These are phyloP conservation scores for Asterella californica DNA, from an alignment of 225 moss, liverwort and hornwort genomes.

Conservation along the genomic window DNA sequence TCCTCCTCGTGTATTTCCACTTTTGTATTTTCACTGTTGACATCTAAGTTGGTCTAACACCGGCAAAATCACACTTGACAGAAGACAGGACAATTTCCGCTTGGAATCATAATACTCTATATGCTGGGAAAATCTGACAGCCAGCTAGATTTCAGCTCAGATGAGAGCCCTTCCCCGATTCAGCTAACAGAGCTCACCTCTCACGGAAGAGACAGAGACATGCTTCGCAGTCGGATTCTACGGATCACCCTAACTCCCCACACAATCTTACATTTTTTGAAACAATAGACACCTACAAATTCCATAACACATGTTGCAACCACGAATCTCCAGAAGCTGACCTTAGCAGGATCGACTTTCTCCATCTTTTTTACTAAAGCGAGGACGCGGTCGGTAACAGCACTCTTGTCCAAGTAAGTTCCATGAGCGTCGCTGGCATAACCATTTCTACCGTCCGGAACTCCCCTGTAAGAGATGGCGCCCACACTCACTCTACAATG, in stretches of 20 bases:
- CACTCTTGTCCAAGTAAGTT: conserved; percentile 76
- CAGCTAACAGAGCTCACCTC: not conserved
- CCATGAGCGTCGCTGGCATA: conserved; percentile 56
- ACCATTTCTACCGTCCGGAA: conserved; percentile 28
- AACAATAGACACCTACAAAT: not conserved
- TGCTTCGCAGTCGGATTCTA: not conserved
- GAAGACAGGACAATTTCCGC: too few relatives aligned
- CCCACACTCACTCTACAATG: conserved; percentile 57
- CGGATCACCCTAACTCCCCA: not conserved
- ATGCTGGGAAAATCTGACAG: too few relatives aligned
- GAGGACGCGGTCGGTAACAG: conserved; percentile 78
- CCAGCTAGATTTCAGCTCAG: too few relatives aligned
- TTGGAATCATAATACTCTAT: too few relatives aligned
- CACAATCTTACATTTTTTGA: too few relatives aligned
- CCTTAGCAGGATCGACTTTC: conserved; percentile 74
- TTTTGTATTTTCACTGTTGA: too few relatives aligned
- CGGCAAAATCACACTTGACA: too few relatives aligned
- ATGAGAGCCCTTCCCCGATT: not conserved
- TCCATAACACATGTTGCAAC: not conserved
- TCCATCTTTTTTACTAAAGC: conserved; percentile 74
- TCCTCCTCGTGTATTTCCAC: too few relatives aligned
- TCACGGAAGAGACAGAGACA: not conserved
- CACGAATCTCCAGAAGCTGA: conserved; percentile 13
- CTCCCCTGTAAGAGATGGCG: conserved; percentile 23
- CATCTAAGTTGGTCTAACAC: too few relatives aligned